phyloP scores from a whole-genome alignment of 305 asterid genomes.

The Solanum hybrid region DNA sequence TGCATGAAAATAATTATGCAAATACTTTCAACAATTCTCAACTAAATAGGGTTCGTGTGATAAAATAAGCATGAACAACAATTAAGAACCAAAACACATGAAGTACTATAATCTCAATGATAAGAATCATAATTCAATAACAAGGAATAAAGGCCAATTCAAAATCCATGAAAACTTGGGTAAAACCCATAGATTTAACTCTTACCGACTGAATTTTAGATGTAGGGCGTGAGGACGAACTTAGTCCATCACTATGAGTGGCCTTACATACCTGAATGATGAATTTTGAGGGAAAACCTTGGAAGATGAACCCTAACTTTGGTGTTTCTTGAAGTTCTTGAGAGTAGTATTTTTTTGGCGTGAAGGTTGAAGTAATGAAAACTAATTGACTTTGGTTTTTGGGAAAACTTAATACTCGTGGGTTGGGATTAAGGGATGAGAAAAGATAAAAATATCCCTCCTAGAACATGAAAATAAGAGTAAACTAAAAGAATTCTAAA shows the following conservation, averaged over 20 bases:
- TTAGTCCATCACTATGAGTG: not conserved
- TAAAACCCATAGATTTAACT: not conserved
- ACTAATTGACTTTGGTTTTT: not conserved
- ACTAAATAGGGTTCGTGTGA: not conserved
- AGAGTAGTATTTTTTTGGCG: not conserved
- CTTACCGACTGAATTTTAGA: not conserved
- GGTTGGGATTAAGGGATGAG: not conserved
- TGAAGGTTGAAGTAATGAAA: not conserved
- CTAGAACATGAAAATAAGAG: not conserved
- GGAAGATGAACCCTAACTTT: not conserved
- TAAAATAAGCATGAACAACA: not conserved
- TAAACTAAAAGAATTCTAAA: not conserved
- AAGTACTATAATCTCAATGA: not conserved
- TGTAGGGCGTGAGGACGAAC: not conserved
- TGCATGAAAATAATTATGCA: not conserved
- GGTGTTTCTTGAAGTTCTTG: not conserved
- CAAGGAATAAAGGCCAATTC: not conserved
- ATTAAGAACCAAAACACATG: not conserved
- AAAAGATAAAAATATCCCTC: not conserved
- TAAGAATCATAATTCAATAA: not conserved
- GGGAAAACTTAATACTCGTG: not conserved
- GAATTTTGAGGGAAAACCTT: not conserved
- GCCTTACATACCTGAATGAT: not conserved
- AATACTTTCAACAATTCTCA: not conserved
- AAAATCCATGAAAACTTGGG: not conserved